phyloP scores from a whole-genome alignment of 345 rosid genomes.

The Camelina hispida region DNA sequence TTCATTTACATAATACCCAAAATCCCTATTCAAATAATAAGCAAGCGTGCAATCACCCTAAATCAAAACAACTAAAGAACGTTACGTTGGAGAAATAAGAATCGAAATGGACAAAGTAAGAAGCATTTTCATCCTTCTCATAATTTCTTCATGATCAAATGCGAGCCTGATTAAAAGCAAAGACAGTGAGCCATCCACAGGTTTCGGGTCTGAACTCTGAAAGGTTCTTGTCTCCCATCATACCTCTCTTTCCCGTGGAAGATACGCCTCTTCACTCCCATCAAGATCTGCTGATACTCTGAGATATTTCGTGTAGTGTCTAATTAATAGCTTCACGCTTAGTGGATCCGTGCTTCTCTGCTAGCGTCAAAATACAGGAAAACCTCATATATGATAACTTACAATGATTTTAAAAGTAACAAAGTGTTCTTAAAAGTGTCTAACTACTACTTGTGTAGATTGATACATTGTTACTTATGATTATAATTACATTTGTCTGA shows the following conservation, averaged over 20 bases:
- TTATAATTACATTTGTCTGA: too few relatives aligned
- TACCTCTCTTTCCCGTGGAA: slow-evolving; percentile 84
- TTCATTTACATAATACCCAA: too few relatives aligned
- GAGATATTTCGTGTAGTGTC: slow-evolving; percentile 81
- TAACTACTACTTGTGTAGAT: too few relatives aligned
- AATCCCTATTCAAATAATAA: too few relatives aligned
- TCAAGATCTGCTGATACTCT: slow-evolving; percentile 54
- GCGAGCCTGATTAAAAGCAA: slow-evolving; percentile 77
- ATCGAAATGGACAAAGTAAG: too few relatives aligned
- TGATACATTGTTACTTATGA: too few relatives aligned
- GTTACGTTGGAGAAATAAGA: too few relatives aligned
- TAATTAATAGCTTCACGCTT: slow-evolving; percentile 80
- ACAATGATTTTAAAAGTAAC: slow-evolving; percentile 83
- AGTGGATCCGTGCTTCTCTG: slow-evolving; percentile 89
- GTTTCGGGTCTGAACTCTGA: slow-evolving; percentile 80
- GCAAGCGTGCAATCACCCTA: too few relatives aligned
- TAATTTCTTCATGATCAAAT: too few relatives aligned
- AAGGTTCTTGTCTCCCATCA: slow-evolving; percentile 92
- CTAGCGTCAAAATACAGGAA: slow-evolving; percentile 90
- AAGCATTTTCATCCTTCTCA: too few relatives aligned
- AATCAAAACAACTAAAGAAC: too few relatives aligned
- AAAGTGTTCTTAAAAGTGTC: too few relatives aligned
- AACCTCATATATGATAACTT: slow-evolving; percentile 84
- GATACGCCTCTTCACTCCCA: slow-evolving; percentile 63
- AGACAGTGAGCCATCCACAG: slow-evolving; percentile 80